Percentiles rank a stretch among this genome's conserved stretches.
Conservation (phyloP, 768 basidiomycete genomes). For the Chalciporus sphaerocephalus region DNA sequence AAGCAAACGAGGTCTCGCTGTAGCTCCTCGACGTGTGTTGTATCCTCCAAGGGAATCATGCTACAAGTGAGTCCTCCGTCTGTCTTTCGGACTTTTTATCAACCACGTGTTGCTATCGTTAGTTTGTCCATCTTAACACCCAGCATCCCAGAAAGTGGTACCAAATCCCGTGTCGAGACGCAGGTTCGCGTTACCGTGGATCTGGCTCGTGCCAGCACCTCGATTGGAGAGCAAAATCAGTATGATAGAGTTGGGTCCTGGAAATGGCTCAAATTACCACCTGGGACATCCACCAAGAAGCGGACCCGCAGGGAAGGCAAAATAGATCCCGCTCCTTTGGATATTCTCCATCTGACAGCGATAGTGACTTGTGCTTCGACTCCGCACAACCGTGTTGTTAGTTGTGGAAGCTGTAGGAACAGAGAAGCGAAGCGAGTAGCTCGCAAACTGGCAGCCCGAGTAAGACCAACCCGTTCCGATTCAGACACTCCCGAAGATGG, state of each 20-base stretch:
- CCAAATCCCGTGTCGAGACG: constrained; percentile 93
- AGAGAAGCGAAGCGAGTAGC: constrained; percentile 91
- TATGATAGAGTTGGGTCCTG: constrained; percentile 85
- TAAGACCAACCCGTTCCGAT: constrained; percentile 72
- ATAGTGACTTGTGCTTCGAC: constrained; percentile 78
- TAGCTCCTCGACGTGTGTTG: constrained; percentile 55
- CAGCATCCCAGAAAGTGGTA: constrained; percentile 75
- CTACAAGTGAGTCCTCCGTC: constrained; percentile 53
- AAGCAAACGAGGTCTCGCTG: constrained; percentile 50
- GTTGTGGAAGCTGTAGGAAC: constrained; percentile 83
- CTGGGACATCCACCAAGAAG: constrained; percentile 78
- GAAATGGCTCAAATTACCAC: constrained; percentile 81
- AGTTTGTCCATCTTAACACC: constrained; percentile 82
- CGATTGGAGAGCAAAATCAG: constrained; percentile 54
- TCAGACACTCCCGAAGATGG: constrained; percentile 64
- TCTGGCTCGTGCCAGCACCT: constrained; percentile 60
- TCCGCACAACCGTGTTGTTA: constrained; percentile 70
- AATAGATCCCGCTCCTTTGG: constrained; percentile 66
- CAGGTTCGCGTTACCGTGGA: constrained; percentile 85
- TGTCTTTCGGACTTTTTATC: constrained; percentile 13
- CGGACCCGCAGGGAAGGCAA: constrained; percentile 80
- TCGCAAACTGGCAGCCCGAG: constrained; percentile 81
- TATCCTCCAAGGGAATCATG: constrained; percentile 72
- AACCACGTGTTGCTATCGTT: constrained; percentile 7
- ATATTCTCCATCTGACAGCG: constrained; percentile 67